Evolutionary conservation across 345 rosid species (phyloP).

Genomic region (Combretum micranthum): DNA sequence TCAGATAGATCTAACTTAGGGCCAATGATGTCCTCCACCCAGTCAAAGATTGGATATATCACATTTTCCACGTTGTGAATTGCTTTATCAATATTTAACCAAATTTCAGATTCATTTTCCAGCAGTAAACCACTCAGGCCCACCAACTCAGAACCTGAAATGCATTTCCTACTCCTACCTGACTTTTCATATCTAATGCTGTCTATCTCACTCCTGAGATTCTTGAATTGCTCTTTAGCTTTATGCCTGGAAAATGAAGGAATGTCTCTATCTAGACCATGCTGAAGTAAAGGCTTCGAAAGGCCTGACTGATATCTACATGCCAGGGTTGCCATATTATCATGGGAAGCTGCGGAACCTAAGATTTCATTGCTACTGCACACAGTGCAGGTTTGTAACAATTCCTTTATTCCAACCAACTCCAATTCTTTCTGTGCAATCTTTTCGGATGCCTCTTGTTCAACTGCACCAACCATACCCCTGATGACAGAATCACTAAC

Average conservation of each 20-base stretch:
- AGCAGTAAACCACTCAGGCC: conserved; percentile 38
- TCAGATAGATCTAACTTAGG: conserved; percentile 27
- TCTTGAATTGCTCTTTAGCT: conserved; percentile 42
- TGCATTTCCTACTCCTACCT: conserved; percentile 23
- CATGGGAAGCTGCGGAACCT: conserved; percentile 4
- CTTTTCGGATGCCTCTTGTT: conserved; percentile 60
- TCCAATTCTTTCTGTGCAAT: conserved; percentile 59
- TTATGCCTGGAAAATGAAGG: conserved; percentile 24
- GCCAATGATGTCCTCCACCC: conserved; percentile 21
- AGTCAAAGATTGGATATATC: conserved; percentile 27
- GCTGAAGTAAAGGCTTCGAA: conserved; percentile 15
- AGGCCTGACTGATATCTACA: neutral
- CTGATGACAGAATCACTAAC: conserved; percentile 70
- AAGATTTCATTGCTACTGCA: conserved; percentile 21
- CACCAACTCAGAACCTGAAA: conserved; percentile 26
- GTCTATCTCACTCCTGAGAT: conserved; percentile 52
- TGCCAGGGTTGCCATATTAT: neutral
- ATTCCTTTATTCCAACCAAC: conserved; percentile 42
- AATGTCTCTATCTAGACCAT: conserved; percentile 22
- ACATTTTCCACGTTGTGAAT: conserved; percentile 31
- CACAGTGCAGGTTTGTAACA: conserved; percentile 16
- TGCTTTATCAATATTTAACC: conserved; percentile 27
- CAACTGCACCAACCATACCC: conserved; percentile 62
- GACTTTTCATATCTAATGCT: conserved; percentile 28
- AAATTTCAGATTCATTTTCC: conserved; percentile 30